Percentiles rank a stretch among this genome's conserved stretches.
phyloP scores from a whole-genome alignment of 2,329 filamentous ascomycete genomes.

The Pyricularia pennisetigena region DNA sequence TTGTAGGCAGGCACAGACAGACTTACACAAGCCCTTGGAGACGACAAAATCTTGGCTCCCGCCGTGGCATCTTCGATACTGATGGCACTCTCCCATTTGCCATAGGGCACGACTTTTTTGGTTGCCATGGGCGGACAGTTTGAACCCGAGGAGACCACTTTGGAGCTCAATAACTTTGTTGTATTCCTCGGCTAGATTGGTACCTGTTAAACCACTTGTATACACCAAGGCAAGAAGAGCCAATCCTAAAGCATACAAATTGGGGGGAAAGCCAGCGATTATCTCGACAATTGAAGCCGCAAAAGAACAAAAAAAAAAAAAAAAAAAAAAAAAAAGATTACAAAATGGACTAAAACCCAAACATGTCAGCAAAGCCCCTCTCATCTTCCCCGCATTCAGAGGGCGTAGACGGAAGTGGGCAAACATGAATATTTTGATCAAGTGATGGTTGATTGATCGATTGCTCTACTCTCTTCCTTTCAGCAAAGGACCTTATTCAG shows the following conservation, averaged over 20 bases:
- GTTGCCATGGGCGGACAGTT: slow-evolving; percentile 11
- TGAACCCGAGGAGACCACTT: neutral
- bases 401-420: neutral
- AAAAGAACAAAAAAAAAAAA: too few relatives aligned
- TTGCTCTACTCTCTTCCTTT: too few relatives aligned
- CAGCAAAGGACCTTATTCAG: too few relatives aligned
- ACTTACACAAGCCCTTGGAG: slow-evolving; percentile 26
- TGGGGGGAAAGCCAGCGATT: neutral
- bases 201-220: neutral
- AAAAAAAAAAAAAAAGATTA: too few relatives aligned
- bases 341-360: neutral
- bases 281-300: neutral
- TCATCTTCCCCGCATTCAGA: neutral
- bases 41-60: slow-evolving; percentile 20
- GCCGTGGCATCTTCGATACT: slow-evolving; percentile 24
- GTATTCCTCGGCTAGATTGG: neutral
- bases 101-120: slow-evolving; percentile 21
- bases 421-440: neutral
- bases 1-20: neutral
- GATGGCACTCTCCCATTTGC: slow-evolving; percentile 29
- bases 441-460: neutral
- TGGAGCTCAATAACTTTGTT: neutral
- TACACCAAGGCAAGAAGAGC: neutral
- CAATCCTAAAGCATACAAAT: neutral
- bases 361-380: neutral